phyloP scores from a whole-genome alignment of 1,139 yeast species.

The Blastobotrys arbuscula region DNA sequence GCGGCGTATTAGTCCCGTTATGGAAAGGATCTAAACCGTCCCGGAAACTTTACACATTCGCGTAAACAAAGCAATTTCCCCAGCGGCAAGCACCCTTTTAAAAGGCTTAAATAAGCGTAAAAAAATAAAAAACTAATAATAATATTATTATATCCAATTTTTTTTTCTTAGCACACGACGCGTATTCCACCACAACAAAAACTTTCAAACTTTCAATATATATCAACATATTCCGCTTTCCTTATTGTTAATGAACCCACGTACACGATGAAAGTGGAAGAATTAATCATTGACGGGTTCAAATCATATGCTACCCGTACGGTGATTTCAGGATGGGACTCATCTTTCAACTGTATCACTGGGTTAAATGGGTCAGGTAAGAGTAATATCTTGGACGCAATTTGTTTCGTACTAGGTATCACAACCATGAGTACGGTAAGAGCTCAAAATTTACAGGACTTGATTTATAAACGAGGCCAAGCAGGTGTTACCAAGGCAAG shows the following conservation, averaged over 20 bases:
- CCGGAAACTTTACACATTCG: too few species aligned
- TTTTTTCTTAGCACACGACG: neutral
- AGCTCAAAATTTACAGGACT: slow-evolving; percentile 88
- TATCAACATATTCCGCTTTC: too few species aligned
- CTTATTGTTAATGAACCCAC: neutral
- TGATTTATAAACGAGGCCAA: slow-evolving; percentile 94
- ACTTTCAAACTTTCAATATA: too few species aligned
- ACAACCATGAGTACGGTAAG: slow-evolving; percentile 91
- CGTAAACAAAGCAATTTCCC: too few species aligned
- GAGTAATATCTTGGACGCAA: slow-evolving; percentile 91
- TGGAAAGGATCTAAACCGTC: too few species aligned
- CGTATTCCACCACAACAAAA: neutral
- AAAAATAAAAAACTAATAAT: too few species aligned
- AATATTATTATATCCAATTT: too few species aligned
- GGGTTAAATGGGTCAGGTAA: slow-evolving; percentile 98
- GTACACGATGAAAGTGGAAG: slow-evolving; percentile 79
- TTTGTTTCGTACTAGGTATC: slow-evolving; percentile 96
- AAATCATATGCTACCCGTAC: slow-evolving; percentile 97
- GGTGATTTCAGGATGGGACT: slow-evolving; percentile 92
- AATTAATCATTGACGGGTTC: slow-evolving; percentile 93
- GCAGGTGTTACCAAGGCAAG: slow-evolving; percentile 98
- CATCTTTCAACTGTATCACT: slow-evolving; percentile 94
- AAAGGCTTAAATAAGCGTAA: too few species aligned
- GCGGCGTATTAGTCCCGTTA: too few species aligned
- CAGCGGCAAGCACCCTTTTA: too few species aligned